Percentiles rank a stretch among this genome's conserved stretches.
These are phyloP conservation scores for Boletus semigastroideus DNA, from an alignment of 1,284 basidiomycete species.

Conservation along the genomic window DNA sequence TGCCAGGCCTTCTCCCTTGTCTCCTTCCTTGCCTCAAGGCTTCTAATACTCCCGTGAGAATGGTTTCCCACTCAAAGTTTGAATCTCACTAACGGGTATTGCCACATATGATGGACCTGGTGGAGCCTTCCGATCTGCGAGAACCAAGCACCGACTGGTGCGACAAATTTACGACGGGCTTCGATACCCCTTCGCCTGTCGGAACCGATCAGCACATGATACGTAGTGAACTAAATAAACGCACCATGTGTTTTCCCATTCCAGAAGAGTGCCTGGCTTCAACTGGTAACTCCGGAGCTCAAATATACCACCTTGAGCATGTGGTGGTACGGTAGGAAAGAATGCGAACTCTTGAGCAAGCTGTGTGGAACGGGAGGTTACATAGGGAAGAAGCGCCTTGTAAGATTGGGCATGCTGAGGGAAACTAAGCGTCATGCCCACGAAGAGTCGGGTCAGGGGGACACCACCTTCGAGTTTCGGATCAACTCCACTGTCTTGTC, in stretches of 20 bases:
- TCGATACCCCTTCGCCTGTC: slow-evolving; percentile 83
- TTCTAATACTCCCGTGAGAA: slow-evolving; percentile 42
- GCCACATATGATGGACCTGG: slow-evolving; percentile 93
- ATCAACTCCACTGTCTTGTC: slow-evolving; percentile 69
- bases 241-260: slow-evolving; percentile 92
- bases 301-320: slow-evolving; percentile 84
- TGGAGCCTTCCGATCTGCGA: slow-evolving; percentile 88
- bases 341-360: slow-evolving; percentile 93
- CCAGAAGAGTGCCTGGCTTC: slow-evolving; percentile 82
- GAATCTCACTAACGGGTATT: slow-evolving; percentile 70
- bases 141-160: slow-evolving; percentile 93
- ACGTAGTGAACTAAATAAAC: slow-evolving; percentile 17
- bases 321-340: slow-evolving; percentile 86
- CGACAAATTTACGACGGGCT: slow-evolving; percentile 79
- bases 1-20: slow-evolving; percentile 89
- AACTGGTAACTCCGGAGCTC: slow-evolving; percentile 87
- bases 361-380: slow-evolving; percentile 72
- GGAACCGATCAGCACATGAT: slow-evolving; percentile 4
- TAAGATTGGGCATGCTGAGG: slow-evolving; percentile 61
- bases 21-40: slow-evolving; percentile 79
- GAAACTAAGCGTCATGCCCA: slow-evolving; percentile 1
- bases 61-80: not conserved
- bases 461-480: slow-evolving; percentile 55
- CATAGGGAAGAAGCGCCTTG: slow-evolving; percentile 68
- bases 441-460: slow-evolving; percentile 2